These are phyloP conservation scores for Beauveria caledonica DNA, from an alignment of 2,329 filamentous ascomycete species.

Conservation along the genomic window DNA sequence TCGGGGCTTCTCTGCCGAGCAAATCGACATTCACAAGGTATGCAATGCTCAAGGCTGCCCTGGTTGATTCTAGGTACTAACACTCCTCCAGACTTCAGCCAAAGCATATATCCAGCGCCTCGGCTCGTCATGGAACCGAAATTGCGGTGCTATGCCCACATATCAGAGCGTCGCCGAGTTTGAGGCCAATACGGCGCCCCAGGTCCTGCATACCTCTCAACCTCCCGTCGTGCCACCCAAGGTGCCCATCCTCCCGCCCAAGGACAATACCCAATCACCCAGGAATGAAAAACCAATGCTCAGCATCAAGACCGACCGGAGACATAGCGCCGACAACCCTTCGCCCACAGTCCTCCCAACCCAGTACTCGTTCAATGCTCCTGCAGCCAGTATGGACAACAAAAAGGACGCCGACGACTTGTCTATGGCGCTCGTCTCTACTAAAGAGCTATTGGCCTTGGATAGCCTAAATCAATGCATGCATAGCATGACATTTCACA, in stretches of 20 bases:
- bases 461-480: constrained; percentile 35
- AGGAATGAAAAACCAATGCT: constrained; percentile 35
- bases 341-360: constrained; percentile 20
- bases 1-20: constrained; percentile 49
- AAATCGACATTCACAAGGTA: constrained; percentile 51
- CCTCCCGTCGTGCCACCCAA: constrained; percentile 16
- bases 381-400: constrained; percentile 24
- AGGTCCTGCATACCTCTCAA: constrained; percentile 19
- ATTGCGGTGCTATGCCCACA: constrained; percentile 37
- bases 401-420: constrained; percentile 26
- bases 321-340: constrained; percentile 24
- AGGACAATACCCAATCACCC: constrained; percentile 27
- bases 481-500: constrained; percentile 31
- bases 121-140: constrained; percentile 38
- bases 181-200: constrained; percentile 22
- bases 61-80: constrained; percentile 13
- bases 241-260: constrained; percentile 15
- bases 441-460: constrained; percentile 42
- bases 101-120: constrained; percentile 54
- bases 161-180: constrained; percentile 46
- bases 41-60: constrained; percentile 37
- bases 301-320: constrained; percentile 30
- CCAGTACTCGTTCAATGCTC: constrained; percentile 25
- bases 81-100: constrained; percentile 41
- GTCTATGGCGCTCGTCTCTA: constrained; percentile 44